phyloP scores from a whole-genome alignment of 1,139 yeast genomes.

The Zygosaccharomyces sapae region DNA sequence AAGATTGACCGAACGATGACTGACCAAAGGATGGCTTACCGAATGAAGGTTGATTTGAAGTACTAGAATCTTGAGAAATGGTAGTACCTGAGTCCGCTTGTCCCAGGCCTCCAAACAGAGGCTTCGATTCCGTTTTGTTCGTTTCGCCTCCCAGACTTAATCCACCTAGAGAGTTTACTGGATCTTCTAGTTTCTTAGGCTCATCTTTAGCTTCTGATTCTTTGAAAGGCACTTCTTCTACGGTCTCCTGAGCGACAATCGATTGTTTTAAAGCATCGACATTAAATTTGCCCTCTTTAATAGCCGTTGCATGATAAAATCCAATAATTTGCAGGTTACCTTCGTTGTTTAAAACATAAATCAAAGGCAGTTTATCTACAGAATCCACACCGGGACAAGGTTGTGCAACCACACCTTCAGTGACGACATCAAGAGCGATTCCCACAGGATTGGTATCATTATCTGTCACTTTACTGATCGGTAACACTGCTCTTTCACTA shows the following conservation, averaged over 20 bases:
- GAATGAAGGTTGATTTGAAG: slow-evolving; percentile 7
- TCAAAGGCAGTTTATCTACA: slow-evolving; percentile 56
- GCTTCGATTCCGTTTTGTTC: neutral
- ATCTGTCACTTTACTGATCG: slow-evolving; percentile 58
- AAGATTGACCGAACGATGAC: slow-evolving; percentile 10
- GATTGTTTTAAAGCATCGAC: slow-evolving; percentile 12
- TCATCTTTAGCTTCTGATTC: neutral
- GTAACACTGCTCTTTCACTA: slow-evolving; percentile 64
- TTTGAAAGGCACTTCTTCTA: slow-evolving; percentile 1
- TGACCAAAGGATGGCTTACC: slow-evolving; percentile 12
- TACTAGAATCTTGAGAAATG: neutral
- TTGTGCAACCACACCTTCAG: slow-evolving; percentile 42
- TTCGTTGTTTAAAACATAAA: slow-evolving; percentile 57
- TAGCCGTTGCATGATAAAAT: slow-evolving; percentile 50
- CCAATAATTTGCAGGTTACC: slow-evolving; percentile 66
- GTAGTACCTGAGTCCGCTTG: slow-evolving; percentile 11
- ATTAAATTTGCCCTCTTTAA: slow-evolving; percentile 38
- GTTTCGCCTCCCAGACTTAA: neutral
- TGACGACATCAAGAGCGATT: slow-evolving; percentile 53
- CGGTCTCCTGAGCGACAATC: neutral
- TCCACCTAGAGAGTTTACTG: neutral
- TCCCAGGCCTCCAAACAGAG: slow-evolving; percentile 6
- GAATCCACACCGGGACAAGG: slow-evolving; percentile 58
- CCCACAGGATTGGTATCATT: slow-evolving; percentile 74
- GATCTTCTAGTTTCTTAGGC: neutral